phyloP scores from a whole-genome alignment of 1,284 basidiomycete species.

The Ganoderma boninense region DNA sequence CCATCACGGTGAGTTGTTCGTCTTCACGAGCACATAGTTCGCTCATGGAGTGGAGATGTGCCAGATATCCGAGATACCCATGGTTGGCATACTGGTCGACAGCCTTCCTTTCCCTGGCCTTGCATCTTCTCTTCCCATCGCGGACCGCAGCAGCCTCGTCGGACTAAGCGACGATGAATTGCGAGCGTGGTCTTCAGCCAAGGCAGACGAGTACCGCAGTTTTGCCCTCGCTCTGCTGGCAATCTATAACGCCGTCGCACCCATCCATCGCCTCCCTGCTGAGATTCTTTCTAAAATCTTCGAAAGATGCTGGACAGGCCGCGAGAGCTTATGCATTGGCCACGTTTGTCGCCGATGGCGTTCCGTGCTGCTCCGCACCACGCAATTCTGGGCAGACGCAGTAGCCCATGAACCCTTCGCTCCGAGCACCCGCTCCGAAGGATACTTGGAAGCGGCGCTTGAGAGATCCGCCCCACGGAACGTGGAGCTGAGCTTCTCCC shows the following conservation, averaged over 20 bases:
- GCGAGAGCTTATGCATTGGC: background rate
- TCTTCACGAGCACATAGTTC: background rate
- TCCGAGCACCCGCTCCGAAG: background rate
- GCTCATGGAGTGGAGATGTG: background rate
- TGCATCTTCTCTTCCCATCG: background rate
- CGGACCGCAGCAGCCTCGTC: background rate
- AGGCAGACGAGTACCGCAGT: conserved; percentile 2
- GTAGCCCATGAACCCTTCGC: background rate
- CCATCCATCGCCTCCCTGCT: conserved; percentile 6
- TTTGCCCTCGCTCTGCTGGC: conserved; percentile 4
- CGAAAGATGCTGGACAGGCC: background rate
- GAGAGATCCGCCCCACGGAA: background rate
- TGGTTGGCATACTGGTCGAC: background rate
- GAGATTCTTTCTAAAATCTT: conserved; percentile 6
- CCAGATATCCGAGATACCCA: background rate
- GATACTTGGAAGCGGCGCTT: background rate
- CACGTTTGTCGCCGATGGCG: conserved; percentile 12
- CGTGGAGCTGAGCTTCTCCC: background rate
- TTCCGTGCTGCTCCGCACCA: background rate
- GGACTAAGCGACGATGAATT: background rate
- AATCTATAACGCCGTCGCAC: conserved; percentile 2
- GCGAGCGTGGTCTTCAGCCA: background rate
- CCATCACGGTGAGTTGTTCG: background rate
- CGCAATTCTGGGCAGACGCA: conserved; percentile 4
- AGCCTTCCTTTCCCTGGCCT: background rate